Conservation (phyloP, 768 basidiomycete species). For the Pilatotrama ljubarskyi region DNA sequence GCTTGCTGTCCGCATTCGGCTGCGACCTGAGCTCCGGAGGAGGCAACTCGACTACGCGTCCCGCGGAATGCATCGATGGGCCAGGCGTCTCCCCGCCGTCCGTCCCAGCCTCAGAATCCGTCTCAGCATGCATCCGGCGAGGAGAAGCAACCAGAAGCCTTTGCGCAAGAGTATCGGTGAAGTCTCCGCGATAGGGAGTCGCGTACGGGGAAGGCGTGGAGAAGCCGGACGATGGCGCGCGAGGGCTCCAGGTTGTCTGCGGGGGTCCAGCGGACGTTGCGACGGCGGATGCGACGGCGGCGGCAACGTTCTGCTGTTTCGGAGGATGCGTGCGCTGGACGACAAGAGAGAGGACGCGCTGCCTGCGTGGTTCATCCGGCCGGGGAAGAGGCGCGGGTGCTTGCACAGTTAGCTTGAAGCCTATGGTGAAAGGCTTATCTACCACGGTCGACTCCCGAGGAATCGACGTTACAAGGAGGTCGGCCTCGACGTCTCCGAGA, state of each 20-base stretch:
- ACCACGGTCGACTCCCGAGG: constrained; percentile 46
- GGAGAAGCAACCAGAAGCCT: constrained; percentile 48
- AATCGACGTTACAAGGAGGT: constrained; percentile 54
- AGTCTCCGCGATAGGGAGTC: constrained; percentile 39
- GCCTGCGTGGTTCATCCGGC: constrained; percentile 26
- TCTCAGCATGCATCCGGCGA: constrained; percentile 26
- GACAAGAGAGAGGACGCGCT: constrained; percentile 51
- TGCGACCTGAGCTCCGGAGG: constrained; percentile 20
- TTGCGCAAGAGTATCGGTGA: constrained; percentile 54
- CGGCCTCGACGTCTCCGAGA: constrained; percentile 50
- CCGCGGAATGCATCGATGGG: constrained; percentile 4
- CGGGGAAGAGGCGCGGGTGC: constrained; percentile 41
- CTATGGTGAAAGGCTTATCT: constrained; percentile 61
- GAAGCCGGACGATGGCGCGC: constrained; percentile 50
- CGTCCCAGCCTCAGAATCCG: constrained; percentile 15
- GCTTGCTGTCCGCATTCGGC: background rate
- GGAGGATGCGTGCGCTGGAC: constrained; percentile 66
- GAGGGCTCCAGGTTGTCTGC: constrained; percentile 36
- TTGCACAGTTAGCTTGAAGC: constrained; percentile 53
- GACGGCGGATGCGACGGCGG: constrained; percentile 23
- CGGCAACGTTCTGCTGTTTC: constrained; percentile 16
- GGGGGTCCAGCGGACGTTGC: constrained; percentile 7
- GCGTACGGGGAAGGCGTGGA: constrained; percentile 51
- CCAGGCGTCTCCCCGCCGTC: constrained; percentile 27
- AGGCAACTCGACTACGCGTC: constrained; percentile 22